Evolutionary conservation across 192 early-diverging fungal species (phyloP).

Genomic region (Rhizoclosmatium globosum): DNA sequence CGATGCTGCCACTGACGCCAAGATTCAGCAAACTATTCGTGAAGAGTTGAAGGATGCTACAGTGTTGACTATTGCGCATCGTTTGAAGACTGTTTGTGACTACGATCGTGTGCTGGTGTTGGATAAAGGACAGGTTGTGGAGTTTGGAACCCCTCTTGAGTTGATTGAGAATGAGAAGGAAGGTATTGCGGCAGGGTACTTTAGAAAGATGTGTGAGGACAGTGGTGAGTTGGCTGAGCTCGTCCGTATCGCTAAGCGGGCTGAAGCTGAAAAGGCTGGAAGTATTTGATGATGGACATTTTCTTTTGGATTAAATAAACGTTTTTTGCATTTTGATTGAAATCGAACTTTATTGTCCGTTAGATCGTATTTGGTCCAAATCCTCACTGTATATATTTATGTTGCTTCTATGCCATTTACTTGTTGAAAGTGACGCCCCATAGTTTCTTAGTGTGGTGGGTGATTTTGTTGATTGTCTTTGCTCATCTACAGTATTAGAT

Average conservation of each 20-base stretch:
- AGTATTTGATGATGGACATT: not conserved
- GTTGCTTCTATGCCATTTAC: too few relatives aligned
- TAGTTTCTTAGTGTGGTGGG: too few relatives aligned
- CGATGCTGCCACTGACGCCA: conserved; percentile 38
- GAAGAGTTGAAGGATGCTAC: conserved; percentile 48
- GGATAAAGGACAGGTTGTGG: conserved; percentile 78
- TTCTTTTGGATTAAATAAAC: too few relatives aligned
- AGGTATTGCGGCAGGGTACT: conserved; percentile 58
- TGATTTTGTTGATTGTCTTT: too few relatives aligned
- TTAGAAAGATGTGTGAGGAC: conserved; percentile 83
- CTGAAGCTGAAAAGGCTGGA: conserved; percentile 2
- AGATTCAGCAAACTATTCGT: conserved; percentile 47
- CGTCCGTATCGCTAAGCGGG: conserved; percentile 57
- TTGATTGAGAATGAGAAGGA: conserved; percentile 61
- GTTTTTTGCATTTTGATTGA: too few relatives aligned
- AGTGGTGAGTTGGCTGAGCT: conserved; percentile 81
- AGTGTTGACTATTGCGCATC: conserved; percentile 45
- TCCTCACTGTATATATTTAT: too few relatives aligned
- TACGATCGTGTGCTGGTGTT: conserved; percentile 81
- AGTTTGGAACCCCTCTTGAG: conserved; percentile 80
- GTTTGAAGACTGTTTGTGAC: conserved; percentile 42
- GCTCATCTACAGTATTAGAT: too few relatives aligned
- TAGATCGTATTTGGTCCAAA: too few relatives aligned
- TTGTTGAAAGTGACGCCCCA: too few relatives aligned
- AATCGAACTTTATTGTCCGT: too few relatives aligned